Percentiles rank a stretch among this genome's conserved stretches.
Conservation (phyloP, 2,329 filamentous ascomycete genomes). For the Diplodia corticola region DNA sequence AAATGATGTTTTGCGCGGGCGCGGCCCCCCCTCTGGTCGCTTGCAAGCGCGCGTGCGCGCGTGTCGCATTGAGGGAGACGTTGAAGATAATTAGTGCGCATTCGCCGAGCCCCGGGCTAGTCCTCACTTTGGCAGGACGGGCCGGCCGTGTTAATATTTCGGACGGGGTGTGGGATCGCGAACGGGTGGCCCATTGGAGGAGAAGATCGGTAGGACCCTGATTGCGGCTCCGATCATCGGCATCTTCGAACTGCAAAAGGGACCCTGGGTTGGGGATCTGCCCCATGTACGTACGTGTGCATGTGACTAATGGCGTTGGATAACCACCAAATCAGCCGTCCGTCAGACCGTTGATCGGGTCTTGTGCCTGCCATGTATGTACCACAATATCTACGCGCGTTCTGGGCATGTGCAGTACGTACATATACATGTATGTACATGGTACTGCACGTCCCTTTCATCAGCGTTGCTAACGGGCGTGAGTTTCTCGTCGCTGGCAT, state of each 20-base stretch:
- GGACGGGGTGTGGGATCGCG: too few relatives aligned
- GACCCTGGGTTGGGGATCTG: not conserved
- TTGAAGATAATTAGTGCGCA: not conserved
- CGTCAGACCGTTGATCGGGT: too few relatives aligned
- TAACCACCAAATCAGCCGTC: not conserved
- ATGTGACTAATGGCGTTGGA: not conserved
- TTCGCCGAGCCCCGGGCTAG: not conserved
- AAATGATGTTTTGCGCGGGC: not conserved
- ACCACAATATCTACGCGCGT: not conserved
- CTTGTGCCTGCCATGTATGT: not conserved
- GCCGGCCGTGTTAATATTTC: not conserved
- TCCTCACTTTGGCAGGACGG: not conserved
- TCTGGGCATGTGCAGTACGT: not conserved
- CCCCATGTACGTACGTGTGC: not conserved
- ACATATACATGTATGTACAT: not conserved
- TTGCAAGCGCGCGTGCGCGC: not conserved
- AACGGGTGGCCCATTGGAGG: not conserved
- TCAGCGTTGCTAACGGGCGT: not conserved
- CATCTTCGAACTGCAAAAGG: not conserved
- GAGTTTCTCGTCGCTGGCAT: not conserved
- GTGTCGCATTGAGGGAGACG: not conserved
- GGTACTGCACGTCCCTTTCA: not conserved
- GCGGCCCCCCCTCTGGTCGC: not conserved
- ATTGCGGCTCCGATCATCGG: not conserved
- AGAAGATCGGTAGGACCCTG: not conserved